Percentiles rank a stretch among this genome's conserved stretches.
phyloP scores from a whole-genome alignment of 768 basidiomycete genomes.

The Hemileccinum impolitum region DNA sequence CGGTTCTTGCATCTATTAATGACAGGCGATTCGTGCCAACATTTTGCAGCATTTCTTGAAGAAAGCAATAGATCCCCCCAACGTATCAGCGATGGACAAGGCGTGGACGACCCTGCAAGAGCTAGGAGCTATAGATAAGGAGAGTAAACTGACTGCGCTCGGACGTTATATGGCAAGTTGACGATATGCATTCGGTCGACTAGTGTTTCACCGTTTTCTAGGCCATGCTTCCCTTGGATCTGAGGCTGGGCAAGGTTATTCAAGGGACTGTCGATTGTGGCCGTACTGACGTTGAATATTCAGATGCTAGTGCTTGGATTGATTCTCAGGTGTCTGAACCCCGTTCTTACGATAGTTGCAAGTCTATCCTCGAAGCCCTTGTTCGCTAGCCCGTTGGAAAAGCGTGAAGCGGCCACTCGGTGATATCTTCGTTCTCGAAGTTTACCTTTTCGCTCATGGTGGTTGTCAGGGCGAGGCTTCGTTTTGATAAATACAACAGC shows the following conservation, averaged over 20 bases:
- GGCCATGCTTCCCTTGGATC: slow-evolving; percentile 84
- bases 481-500: slow-evolving; percentile 69
- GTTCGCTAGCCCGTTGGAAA: slow-evolving; percentile 79
- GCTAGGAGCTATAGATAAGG: slow-evolving; percentile 69
- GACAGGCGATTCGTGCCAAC: neutral
- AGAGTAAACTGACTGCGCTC: slow-evolving; percentile 70
- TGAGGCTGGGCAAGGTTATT: slow-evolving; percentile 77
- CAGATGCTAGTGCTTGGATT: slow-evolving; percentile 86
- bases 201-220: slow-evolving; percentile 27
- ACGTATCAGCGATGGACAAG: slow-evolving; percentile 66
- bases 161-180: slow-evolving; percentile 70
- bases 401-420: slow-evolving; percentile 75
- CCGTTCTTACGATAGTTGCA: slow-evolving; percentile 79
- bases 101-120: slow-evolving; percentile 73
- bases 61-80: slow-evolving; percentile 83
- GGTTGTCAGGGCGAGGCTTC: slow-evolving; percentile 58
- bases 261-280: neutral
- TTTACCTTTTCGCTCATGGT: neutral
- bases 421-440: slow-evolving; percentile 15
- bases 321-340: slow-evolving; percentile 80
- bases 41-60: slow-evolving; percentile 53
- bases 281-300: neutral
- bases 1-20: slow-evolving; percentile 12
- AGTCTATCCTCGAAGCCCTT: slow-evolving; percentile 84
- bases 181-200: neutral